phyloP scores from a whole-genome alignment of 805 yeast genomes.

The Cyberlindnera nakhonratchasimensis region DNA sequence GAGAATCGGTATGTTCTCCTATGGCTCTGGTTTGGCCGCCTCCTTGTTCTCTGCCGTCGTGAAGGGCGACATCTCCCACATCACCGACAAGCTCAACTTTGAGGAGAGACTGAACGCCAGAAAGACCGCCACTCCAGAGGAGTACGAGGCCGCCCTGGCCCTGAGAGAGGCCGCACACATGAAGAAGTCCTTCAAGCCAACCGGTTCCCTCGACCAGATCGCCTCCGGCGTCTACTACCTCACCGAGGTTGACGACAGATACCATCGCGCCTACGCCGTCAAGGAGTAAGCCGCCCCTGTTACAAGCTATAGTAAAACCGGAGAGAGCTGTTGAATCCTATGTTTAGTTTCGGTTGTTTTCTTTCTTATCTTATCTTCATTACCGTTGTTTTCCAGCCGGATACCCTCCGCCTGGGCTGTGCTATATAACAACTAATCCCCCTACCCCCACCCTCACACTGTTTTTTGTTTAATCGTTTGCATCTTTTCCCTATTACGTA shows the following conservation, averaged over 20 bases:
- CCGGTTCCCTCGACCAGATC: constrained; percentile 71
- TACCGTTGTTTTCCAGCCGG: too few relatives aligned
- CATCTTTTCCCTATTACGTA: neutral
- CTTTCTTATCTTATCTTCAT: too few relatives aligned
- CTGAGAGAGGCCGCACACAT: constrained; percentile 89
- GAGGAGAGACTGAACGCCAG: constrained; percentile 66
- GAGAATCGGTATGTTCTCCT: constrained; percentile 90
- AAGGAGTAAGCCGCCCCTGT: constrained; percentile 54
- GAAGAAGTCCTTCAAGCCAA: constrained; percentile 74
- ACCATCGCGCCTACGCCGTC: constrained; percentile 74
- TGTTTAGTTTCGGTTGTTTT: too few relatives aligned
- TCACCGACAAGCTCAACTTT: constrained; percentile 63
- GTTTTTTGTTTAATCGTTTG: neutral
- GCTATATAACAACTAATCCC: too few relatives aligned
- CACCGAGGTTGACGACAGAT: constrained; percentile 79
- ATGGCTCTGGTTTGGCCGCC: constrained; percentile 97
- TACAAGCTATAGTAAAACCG: too few relatives aligned
- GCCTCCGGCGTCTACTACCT: constrained; percentile 80
- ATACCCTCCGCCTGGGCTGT: too few relatives aligned
- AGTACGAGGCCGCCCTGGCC: constrained; percentile 75
- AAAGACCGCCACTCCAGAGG: constrained; percentile 63
- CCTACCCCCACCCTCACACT: too few relatives aligned
- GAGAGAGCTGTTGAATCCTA: too few relatives aligned
- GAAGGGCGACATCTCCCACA: constrained; percentile 72
- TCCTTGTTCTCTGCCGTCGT: constrained; percentile 78